phyloP scores from a whole-genome alignment of 805 yeast species.

The Novakomyces olei region DNA sequence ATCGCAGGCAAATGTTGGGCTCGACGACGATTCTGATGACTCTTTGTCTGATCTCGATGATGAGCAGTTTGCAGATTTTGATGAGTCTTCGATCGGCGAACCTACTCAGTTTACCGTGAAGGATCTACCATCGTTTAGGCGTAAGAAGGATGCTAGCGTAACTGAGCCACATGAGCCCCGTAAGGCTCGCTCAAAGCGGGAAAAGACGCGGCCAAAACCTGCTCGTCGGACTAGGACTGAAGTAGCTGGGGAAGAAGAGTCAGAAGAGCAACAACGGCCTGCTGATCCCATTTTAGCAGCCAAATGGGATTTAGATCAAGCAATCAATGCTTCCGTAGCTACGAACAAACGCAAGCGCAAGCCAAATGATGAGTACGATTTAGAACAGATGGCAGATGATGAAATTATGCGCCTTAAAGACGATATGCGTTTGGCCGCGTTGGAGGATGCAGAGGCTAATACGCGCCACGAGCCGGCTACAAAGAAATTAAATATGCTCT shows the following conservation, averaged over 20 bases:
- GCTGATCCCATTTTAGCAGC: constrained; percentile 22
- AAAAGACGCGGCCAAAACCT: constrained; percentile 3
- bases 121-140: constrained; percentile 1
- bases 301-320: constrained; percentile 61
- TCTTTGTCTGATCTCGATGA: constrained; percentile 4
- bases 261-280: constrained; percentile 2
- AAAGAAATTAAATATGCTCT: constrained; percentile 55
- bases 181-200: background rate
- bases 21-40: background rate
- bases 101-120: constrained; percentile 1
- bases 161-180: constrained; percentile 3
- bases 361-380: constrained; percentile 69
- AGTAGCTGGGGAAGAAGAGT: constrained; percentile 10
- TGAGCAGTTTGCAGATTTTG: constrained; percentile 3
- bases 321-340: constrained; percentile 56
- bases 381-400: constrained; percentile 90
- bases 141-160: constrained; percentile 3
- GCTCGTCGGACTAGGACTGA: constrained; percentile 8
- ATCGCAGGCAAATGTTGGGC: too few relatives aligned
- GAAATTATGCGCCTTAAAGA: constrained; percentile 59
- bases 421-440: constrained; percentile 60
- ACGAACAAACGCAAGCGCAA: constrained; percentile 31
- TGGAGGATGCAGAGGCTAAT: constrained; percentile 29
- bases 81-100: constrained; percentile 3
- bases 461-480: constrained; percentile 48